Conservation (phyloP, 768 basidiomycete genomes). For the Favolaschia claudopus region DNA sequence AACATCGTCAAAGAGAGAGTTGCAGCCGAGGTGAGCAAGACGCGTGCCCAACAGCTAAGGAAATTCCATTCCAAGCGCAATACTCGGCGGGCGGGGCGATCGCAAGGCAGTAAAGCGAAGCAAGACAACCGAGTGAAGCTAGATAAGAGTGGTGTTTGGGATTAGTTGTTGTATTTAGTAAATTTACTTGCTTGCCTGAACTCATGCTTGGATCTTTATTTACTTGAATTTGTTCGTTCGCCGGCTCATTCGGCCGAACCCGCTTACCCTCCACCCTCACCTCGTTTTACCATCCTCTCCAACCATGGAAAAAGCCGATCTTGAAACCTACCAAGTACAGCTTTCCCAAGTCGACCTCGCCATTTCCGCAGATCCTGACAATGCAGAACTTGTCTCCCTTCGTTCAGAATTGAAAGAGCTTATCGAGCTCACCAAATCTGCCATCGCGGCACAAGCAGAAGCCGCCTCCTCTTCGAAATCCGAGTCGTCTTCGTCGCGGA, state of each 20-base stretch:
- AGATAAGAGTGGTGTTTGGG: constrained; percentile 69
- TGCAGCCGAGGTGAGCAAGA: constrained; percentile 64
- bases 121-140: constrained; percentile 72
- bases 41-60: constrained; percentile 66
- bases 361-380: constrained; percentile 76
- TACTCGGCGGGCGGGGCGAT: constrained; percentile 66
- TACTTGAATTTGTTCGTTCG: background rate
- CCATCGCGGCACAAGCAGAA: constrained; percentile 68
- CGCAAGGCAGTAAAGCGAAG: constrained; percentile 87
- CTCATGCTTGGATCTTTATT: background rate
- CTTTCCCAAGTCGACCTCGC: constrained; percentile 88
- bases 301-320: constrained; percentile 71
- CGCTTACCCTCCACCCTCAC: constrained; percentile 1
- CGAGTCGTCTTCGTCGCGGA: constrained; percentile 64
- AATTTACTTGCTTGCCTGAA: too few relatives aligned
- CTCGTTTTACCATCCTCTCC: constrained; percentile 4
- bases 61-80: constrained; percentile 84
- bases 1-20: constrained; percentile 67
- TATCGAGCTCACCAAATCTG: constrained; percentile 79
- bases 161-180: constrained; percentile 41
- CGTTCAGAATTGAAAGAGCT: constrained; percentile 83
- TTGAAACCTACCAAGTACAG: constrained; percentile 91
- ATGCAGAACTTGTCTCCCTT: constrained; percentile 74
- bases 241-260: background rate
- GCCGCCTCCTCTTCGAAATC: constrained; percentile 67